Conservation (phyloP, 1,284 basidiomycete species). For the Rhodotorula sp. region DNA sequence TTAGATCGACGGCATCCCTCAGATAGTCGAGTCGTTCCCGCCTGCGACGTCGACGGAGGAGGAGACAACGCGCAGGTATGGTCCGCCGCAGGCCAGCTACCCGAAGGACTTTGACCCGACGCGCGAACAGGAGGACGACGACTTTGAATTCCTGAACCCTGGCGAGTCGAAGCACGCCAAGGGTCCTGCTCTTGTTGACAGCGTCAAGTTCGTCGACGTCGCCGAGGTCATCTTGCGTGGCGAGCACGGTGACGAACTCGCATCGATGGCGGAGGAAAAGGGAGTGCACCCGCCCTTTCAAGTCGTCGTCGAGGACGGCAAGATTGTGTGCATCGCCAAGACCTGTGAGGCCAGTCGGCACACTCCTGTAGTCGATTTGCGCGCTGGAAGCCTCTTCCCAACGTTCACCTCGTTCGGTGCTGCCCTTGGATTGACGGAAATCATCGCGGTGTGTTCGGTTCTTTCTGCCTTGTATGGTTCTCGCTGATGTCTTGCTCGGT, state of each 20-base stretch:
- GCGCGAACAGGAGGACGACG: constrained; percentile 28
- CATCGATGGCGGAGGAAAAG: neutral
- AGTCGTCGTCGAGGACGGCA: constrained; percentile 11
- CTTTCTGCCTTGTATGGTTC: too few relatives aligned
- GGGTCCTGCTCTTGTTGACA: constrained; percentile 28
- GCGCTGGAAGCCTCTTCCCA: constrained; percentile 51
- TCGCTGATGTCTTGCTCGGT: neutral
- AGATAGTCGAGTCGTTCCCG: constrained; percentile 44
- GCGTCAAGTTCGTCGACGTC: constrained; percentile 50
- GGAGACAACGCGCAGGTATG: neutral
- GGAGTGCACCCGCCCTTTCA: neutral
- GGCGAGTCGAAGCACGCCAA: neutral
- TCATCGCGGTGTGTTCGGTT: constrained; percentile 34
- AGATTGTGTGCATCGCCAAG: constrained; percentile 45
- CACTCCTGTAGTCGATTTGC: constrained; percentile 49
- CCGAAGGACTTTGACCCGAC: constrained; percentile 12
- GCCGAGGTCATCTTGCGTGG: constrained; percentile 35
- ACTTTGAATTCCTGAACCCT: constrained; percentile 5
- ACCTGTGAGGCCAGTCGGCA: constrained; percentile 27
- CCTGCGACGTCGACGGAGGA: constrained; percentile 4
- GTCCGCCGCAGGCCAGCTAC: constrained; percentile 44
- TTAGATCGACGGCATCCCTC: constrained; percentile 61
- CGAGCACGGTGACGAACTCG: neutral
- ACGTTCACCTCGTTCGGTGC: constrained; percentile 51
- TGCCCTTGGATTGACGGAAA: constrained; percentile 51